Conservation (phyloP, 2,329 filamentous ascomycete genomes). For the Leptographium procerum region DNA sequence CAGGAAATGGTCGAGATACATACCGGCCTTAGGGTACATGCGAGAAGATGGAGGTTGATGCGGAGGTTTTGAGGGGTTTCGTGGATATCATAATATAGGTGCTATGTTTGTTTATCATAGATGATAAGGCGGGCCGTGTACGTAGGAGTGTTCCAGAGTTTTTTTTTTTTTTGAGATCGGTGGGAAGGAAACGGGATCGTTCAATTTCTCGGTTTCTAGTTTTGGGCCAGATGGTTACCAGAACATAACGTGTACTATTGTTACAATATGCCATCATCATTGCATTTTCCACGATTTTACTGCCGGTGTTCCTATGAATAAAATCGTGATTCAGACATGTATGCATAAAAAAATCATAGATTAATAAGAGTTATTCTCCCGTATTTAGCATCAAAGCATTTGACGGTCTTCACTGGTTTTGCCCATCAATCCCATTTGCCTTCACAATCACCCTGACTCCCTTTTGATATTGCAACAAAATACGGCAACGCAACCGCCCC, state of each 20-base stretch:
- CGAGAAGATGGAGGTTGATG: neutral
- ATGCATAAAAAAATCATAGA: neutral
- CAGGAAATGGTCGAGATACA: neutral
- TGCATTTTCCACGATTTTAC: neutral
- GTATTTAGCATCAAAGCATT: neutral
- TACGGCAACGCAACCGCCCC: neutral
- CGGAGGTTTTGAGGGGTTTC: neutral
- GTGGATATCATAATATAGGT: slow-evolving; percentile 4
- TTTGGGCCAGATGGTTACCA: slow-evolving; percentile 1
- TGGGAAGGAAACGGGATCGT: slow-evolving; percentile 1
- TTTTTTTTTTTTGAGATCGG: neutral
- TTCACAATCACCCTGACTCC: neutral
- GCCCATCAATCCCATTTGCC: neutral
- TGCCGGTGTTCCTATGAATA: neutral
- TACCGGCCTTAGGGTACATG: neutral
- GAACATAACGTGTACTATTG: slow-evolving; percentile 34
- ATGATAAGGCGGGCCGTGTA: neutral
- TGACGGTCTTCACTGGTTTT: neutral
- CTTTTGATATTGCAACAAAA: neutral
- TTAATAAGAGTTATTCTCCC: neutral
- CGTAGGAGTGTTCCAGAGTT: neutral
- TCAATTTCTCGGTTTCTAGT: neutral
- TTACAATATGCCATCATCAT: slow-evolving; percentile 25
- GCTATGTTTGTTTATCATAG: slow-evolving; percentile 1
- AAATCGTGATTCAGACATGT: neutral